Conservation (phyloP, 164 flowering plant genomes). For the grape (Vitis vinifera) region DNA sequence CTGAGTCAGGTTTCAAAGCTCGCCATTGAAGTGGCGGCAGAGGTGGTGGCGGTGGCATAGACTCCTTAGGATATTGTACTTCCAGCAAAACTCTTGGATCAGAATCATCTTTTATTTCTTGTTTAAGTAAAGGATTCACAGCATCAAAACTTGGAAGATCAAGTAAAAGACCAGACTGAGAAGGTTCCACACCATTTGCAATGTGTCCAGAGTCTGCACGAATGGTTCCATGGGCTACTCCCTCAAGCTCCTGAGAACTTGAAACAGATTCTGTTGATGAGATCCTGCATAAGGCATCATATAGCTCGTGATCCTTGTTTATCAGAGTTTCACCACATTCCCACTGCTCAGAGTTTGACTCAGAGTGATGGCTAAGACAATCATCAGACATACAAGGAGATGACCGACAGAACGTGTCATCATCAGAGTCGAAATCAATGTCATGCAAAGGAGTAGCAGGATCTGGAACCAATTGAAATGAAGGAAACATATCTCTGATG, state of each 20-base stretch:
- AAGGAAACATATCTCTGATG: conserved; percentile 57
- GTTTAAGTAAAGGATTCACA: conserved; percentile 24
- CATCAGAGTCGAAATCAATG: conserved; percentile 65
- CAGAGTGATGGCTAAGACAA: conserved; percentile 53
- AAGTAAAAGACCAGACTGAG: conserved; percentile 25
- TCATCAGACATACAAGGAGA: conserved; percentile 69
- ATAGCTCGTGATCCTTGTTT: conserved; percentile 40
- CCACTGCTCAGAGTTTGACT: conserved; percentile 80
- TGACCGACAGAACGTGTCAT: conserved; percentile 80
- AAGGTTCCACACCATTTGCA: conserved; percentile 22
- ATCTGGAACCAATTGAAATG: conserved; percentile 84
- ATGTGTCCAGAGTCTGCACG: conserved; percentile 14
- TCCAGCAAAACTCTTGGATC: conserved; percentile 11
- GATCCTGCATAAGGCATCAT: conserved; percentile 54
- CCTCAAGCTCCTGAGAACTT: conserved; percentile 36
- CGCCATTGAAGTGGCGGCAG: conserved; percentile 70
- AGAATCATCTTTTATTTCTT: conserved; percentile 20
- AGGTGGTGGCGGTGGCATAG: conserved; percentile 59
- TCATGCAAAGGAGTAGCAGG: conserved; percentile 34
- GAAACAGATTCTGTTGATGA: conserved; percentile 53
- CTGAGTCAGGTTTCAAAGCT: conserved; percentile 23
- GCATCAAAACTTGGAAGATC: conserved; percentile 52
- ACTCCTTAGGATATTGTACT: conserved; percentile 20
- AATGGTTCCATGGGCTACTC: conserved; percentile 14
- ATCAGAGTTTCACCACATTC: conserved; percentile 51